phyloP scores from a whole-genome alignment of 495 filamentous ascomycete genomes.

The Aspergillus steynii region DNA sequence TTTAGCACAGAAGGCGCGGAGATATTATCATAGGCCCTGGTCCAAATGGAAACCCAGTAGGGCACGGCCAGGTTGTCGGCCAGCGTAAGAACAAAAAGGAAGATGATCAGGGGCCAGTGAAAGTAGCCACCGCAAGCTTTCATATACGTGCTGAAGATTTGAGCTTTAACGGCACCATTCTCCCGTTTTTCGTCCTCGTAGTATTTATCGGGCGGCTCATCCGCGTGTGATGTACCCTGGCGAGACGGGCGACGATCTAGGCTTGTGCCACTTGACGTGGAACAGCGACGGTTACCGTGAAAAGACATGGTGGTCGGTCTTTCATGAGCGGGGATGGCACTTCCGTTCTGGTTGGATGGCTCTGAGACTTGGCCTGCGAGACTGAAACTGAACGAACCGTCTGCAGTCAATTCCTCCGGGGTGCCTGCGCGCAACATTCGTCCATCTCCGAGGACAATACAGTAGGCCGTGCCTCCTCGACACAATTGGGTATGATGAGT shows the following conservation, averaged over 20 bases:
- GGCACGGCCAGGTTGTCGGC: conserved; percentile 13
- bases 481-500: conserved; percentile 81
- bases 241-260: neutral
- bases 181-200: conserved; percentile 72
- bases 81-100: conserved; percentile 49
- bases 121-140: conserved; percentile 62
- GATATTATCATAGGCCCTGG: conserved; percentile 26
- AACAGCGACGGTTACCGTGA: neutral
- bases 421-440: conserved; percentile 31
- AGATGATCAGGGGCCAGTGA: conserved; percentile 58
- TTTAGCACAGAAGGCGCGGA: neutral
- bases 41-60: conserved; percentile 76
- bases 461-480: conserved; percentile 66
- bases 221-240: conserved; percentile 22
- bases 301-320: neutral
- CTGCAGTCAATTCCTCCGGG: conserved; percentile 33
- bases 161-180: conserved; percentile 60
- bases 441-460: conserved; percentile 69
- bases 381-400: conserved; percentile 2
- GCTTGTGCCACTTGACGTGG: neutral
- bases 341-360: neutral
- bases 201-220: conserved; percentile 59
- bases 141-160: conserved; percentile 66
- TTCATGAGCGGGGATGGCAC: neutral
- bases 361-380: neutral